Conservation (phyloP, 116 monocot genomes). For the Thalassia testudinum region DNA sequence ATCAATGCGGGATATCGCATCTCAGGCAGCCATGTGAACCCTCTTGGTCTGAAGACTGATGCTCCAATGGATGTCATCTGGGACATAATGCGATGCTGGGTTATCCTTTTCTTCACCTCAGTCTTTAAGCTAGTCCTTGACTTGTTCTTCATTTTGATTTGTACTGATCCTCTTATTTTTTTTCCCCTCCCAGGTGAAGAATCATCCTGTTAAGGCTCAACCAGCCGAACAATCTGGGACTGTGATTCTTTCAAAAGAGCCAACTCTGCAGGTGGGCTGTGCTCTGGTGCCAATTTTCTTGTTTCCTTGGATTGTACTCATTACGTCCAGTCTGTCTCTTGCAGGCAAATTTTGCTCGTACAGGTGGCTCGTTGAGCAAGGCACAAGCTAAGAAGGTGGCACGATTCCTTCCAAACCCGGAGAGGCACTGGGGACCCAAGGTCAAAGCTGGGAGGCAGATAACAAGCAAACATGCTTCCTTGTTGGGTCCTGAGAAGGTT, state of each 20-base stretch:
- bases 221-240: slow-evolving; percentile 66
- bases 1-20: slow-evolving; percentile 93
- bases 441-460: slow-evolving; percentile 74
- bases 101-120: slow-evolving; percentile 8
- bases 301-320: too few species aligned
- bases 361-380: slow-evolving; percentile 59
- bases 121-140: background rate
- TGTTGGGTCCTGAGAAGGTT: slow-evolving; percentile 26
- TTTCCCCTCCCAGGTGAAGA: slow-evolving; percentile 91
- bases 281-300: background rate
- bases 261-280: slow-evolving; percentile 51
- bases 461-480: slow-evolving; percentile 68
- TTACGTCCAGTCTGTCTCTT: background rate
- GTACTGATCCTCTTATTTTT: background rate
- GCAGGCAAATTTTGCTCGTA: slow-evolving; percentile 78
- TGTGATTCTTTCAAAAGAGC: slow-evolving; percentile 80
- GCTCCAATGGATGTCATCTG: slow-evolving; percentile 89
- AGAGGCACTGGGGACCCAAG: slow-evolving; percentile 84
- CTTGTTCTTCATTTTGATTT: background rate
- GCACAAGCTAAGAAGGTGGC: slow-evolving; percentile 68
- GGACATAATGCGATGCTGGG: slow-evolving; percentile 99
- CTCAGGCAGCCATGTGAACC: slow-evolving; percentile 82
- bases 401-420: slow-evolving; percentile 77
- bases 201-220: slow-evolving; percentile 77
- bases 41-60: slow-evolving; percentile 84